Percentiles rank a stretch among this genome's conserved stretches.
Conservation (phyloP, 164 flowering plant species). For the Chimonanthus praecox region DNA sequence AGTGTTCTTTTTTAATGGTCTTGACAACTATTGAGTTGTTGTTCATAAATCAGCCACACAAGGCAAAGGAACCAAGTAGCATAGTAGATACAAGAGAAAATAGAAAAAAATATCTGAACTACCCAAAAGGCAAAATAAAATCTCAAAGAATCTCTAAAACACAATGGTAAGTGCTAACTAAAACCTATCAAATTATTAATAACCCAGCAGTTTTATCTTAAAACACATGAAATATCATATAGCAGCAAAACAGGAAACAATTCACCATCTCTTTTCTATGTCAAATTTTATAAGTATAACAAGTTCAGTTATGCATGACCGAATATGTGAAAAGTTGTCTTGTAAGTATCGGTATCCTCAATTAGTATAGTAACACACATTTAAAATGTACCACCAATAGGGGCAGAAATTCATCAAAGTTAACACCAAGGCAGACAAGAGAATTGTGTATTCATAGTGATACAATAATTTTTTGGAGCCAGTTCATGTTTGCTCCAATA, state of each 20-base stretch:
- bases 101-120: no score
- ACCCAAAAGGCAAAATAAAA: no score
- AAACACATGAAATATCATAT: background rate
- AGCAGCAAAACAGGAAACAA: background rate
- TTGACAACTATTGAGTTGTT: no score
- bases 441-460: no score
- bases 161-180: background rate
- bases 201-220: background rate
- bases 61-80: background rate
- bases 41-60: background rate
- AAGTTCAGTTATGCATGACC: background rate
- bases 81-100: background rate
- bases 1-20: background rate
- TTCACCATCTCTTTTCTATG: background rate
- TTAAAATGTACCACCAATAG: background rate
- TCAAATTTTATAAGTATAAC: background rate
- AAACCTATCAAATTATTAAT: background rate
- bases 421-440: no score
- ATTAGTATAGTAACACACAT: background rate
- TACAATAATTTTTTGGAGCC: background rate
- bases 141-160: background rate
- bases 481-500: background rate
- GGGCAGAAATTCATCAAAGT: background rate
- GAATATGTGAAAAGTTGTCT: background rate
- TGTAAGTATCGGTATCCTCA: background rate